Evolutionary conservation across 257 asterid genomes (phyloP), one percentile per base, ranked within the genome.

Genomic region (Perilla frutescens): DNA sequence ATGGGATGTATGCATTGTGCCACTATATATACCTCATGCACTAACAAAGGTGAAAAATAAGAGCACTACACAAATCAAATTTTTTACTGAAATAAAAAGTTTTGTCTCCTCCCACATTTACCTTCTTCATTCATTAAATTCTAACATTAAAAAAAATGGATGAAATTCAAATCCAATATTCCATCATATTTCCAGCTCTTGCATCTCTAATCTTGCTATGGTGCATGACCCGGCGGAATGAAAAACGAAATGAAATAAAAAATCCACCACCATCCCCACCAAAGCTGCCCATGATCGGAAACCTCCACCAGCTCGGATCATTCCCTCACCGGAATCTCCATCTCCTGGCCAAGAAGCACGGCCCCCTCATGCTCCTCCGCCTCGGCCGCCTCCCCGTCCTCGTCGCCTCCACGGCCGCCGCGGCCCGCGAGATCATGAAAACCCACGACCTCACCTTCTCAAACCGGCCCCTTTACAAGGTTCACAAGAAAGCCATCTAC

Each of bases 231-330:
- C 0, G 26, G 1, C 26, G 26, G 26, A 20, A 20, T 20, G 26
- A 20, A 20, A 20, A 20, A 20, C 26, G 26, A 20, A 20, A 20
- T 20, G 26, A 20, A 20, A 34, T 34, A 1, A 34, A 34, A 1
- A 34, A 34, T 2, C 37, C 37, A 34, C 37, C 37, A 34, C 37
- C 37, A 34, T 34, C 37, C 4, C 37, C 70, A 11, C 9, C 55
- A 45, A 64, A 45, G 56, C 70, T 64, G 41, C 70, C 70, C 1
- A 44, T 64, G 9, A 31, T 64, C 20, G 70, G 70, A 64, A 64
- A 64, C 1, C 70, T 64, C 8, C 70, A 64, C 3, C 70, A 64
- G 9, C 20, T 64, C 3, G 8, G 70, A 55, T 4, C 26, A 29
- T 6, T 64, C 2, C 29, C 56, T 7, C 70, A 44, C 41, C 70